Evolutionary conservation across 495 filamentous ascomycete genomes (phyloP).

Genomic region (Geoglossum glabrum): DNA sequence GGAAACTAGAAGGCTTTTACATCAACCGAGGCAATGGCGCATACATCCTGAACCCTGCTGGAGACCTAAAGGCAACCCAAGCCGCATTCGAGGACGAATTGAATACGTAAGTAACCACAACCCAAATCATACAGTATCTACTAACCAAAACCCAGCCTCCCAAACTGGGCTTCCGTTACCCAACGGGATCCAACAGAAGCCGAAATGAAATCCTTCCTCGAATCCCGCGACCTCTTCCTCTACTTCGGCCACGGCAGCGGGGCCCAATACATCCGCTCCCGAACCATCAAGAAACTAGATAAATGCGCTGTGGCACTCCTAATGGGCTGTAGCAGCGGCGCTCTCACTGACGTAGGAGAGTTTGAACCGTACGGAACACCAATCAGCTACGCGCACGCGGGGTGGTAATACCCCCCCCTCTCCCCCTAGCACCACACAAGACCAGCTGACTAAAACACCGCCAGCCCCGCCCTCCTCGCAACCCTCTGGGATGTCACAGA

Average conservation of each 20-base stretch:
- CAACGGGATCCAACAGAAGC: slow-evolving; percentile 50
- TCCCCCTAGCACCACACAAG: neutral
- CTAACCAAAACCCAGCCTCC: slow-evolving; percentile 19
- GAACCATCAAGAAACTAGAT: slow-evolving; percentile 57
- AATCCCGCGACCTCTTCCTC: slow-evolving; percentile 44
- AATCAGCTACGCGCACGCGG: slow-evolving; percentile 78
- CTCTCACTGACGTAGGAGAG: slow-evolving; percentile 58
- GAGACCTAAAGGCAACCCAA: slow-evolving; percentile 66
- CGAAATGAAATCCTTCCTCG: slow-evolving; percentile 46
- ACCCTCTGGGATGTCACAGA: slow-evolving; percentile 97
- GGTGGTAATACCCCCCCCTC: slow-evolving; percentile 18
- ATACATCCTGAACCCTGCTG: slow-evolving; percentile 74
- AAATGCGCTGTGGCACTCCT: slow-evolving; percentile 65
- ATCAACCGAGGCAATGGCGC: slow-evolving; percentile 42
- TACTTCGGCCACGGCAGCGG: slow-evolving; percentile 95
- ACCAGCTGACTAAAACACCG: neutral
- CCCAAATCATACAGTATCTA: neutral
- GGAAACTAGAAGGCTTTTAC: slow-evolving; percentile 26
- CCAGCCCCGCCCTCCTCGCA: slow-evolving; percentile 53
- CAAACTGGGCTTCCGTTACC: slow-evolving; percentile 43
- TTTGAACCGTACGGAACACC: slow-evolving; percentile 78
- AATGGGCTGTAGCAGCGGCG: slow-evolving; percentile 77
- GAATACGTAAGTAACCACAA: slow-evolving; percentile 1
- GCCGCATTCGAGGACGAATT: slow-evolving; percentile 45
- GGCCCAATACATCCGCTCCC: slow-evolving; percentile 74